These are phyloP conservation scores for Ambrosia hybrid DNA, from an alignment of 140 eudicot species.

Conservation along the genomic window DNA sequence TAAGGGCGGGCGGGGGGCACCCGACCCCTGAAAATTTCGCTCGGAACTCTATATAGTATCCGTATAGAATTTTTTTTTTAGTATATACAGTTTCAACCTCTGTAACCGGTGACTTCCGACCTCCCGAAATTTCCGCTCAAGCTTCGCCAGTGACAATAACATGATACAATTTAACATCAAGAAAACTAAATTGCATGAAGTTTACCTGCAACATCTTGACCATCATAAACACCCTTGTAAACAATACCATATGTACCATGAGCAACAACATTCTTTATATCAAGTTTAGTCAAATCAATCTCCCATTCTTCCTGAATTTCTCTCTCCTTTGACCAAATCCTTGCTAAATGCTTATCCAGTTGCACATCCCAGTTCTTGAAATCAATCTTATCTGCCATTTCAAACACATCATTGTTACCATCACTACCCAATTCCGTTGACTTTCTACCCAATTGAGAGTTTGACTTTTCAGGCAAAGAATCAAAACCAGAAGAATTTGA, in stretches of 20 bases:
- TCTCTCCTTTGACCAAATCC: slow-evolving; percentile 46
- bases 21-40: too few relatives aligned
- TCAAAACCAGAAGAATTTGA: neutral
- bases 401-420: slow-evolving; percentile 28
- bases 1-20: too few relatives aligned
- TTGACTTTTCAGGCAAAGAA: neutral
- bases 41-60: too few relatives aligned
- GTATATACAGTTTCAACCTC: too few relatives aligned
- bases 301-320: slow-evolving; percentile 68
- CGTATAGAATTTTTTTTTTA: too few relatives aligned
- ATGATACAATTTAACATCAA: too few relatives aligned
- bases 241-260: slow-evolving; percentile 70
- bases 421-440: slow-evolving; percentile 26
- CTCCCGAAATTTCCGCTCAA: too few relatives aligned
- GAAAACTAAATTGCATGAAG: too few relatives aligned
- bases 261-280: slow-evolving; percentile 46
- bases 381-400: slow-evolving; percentile 69
- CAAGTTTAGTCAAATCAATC: slow-evolving; percentile 58
- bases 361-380: slow-evolving; percentile 58
- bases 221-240: slow-evolving; percentile 60
- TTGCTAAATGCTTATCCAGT: slow-evolving; percentile 51
- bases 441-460: slow-evolving; percentile 1
- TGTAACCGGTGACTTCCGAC: too few relatives aligned
- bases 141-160: too few relatives aligned
- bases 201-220: slow-evolving; percentile 75